Evolutionary conservation across 208 protist genomes (phyloP), one percentile per base, ranked within the genome.

Genomic region (Phytomonas sp.): DNA sequence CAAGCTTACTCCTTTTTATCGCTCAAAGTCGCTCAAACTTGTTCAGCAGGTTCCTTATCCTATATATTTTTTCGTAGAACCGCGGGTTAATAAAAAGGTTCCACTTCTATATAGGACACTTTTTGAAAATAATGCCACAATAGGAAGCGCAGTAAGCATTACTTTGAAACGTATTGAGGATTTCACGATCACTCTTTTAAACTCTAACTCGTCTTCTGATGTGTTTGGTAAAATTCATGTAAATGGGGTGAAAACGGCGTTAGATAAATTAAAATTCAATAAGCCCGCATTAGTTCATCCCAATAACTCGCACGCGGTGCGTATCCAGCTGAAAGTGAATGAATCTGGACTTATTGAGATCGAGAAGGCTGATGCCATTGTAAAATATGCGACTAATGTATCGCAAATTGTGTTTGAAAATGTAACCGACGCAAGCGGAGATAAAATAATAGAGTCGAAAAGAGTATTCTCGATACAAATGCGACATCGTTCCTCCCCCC

Each of bases 251-350:
- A 83, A 84, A 56, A 28, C 66, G 1, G 67, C 68, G 30, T 79
- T 95, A 0, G 72, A 84, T 9, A 72, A 66, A 4, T 33, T 92
- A 43, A 68, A 71, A 0, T 78, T 75, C 33, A 79, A 86, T 61
- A 68, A 67, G 20, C 80, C 87, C 32, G 17, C 34, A 23, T 33
- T 93, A 64, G 31, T 69, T 11, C 84, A 95, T 67, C 73, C 80
- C 30, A 94, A 94, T 67, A 91, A 92, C 59, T 89, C 68, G 31
- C 91, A 96, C 74, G 82, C 90, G 72, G 67, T 96, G 56, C 86
- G 88, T 30, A 46, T 96, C 69, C 84, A 96, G 69, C 30, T 94
- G 13, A 53, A 68, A 1, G 66, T 93, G 34, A 93, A 82, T 64
- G 88, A 94, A 53, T 78, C 80, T 32, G 91, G 87, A 4, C 76